Evolutionary conservation across 257 asterid species (phyloP).

Genomic region (Leptodermis oblonga): DNA sequence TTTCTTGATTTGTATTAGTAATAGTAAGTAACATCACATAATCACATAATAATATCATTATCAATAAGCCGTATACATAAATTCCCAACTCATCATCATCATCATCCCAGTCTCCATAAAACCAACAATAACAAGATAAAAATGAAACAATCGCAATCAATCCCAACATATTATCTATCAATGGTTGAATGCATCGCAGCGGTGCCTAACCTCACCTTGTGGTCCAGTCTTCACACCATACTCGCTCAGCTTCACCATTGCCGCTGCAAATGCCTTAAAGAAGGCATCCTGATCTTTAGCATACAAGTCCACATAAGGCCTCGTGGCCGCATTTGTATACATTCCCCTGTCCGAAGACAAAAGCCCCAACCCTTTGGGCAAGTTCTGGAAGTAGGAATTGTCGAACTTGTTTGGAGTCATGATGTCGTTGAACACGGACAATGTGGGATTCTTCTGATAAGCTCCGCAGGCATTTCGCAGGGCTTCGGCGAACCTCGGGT

Average conservation of each 20-base stretch:
- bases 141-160: not conserved
- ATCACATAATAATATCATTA: conserved; percentile 2
- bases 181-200: conserved; percentile 78
- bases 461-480: conserved; percentile 59
- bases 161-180: conserved; percentile 16
- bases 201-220: conserved; percentile 78
- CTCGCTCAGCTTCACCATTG: conserved; percentile 79
- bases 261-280: conserved; percentile 66
- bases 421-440: conserved; percentile 76
- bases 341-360: conserved; percentile 59
- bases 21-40: not conserved
- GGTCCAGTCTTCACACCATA: conserved; percentile 59
- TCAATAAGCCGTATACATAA: conserved; percentile 12
- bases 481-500: conserved; percentile 57
- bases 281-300: conserved; percentile 50
- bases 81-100: conserved; percentile 9
- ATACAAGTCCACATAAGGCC: conserved; percentile 46
- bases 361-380: conserved; percentile 65
- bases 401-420: conserved; percentile 76
- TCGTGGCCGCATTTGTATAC: conserved; percentile 59
- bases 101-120: not conserved
- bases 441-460: conserved; percentile 50
- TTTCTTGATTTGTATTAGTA: conserved; percentile 7
- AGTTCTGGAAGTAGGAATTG: conserved; percentile 55
- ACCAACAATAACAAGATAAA: not conserved